phyloP scores from a whole-genome alignment of 1,284 basidiomycete species.

The Apiotrichum gracile region DNA sequence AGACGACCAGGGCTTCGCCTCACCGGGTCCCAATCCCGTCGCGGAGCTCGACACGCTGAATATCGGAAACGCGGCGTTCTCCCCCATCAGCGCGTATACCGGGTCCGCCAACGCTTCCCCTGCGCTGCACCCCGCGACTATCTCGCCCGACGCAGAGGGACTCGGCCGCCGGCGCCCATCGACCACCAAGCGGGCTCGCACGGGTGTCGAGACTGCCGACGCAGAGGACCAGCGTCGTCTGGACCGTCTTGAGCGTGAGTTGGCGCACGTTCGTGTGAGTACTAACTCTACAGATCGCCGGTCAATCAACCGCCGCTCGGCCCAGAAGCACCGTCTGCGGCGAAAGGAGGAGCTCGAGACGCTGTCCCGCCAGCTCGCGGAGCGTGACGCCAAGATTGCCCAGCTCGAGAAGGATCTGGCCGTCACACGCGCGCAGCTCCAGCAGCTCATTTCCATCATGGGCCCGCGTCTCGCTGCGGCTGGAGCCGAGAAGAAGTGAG shows the following conservation, averaged over 20 bases:
- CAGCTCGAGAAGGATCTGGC: constrained; percentile 15
- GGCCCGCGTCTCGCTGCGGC: too few relatives aligned
- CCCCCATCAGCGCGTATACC: too few relatives aligned
- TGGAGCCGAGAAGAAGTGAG: too few relatives aligned
- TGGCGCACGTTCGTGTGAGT: too few relatives aligned
- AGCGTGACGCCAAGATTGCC: constrained; percentile 11
- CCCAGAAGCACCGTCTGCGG: constrained; percentile 20
- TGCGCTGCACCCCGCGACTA: neutral
- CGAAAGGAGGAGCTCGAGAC: constrained; percentile 20
- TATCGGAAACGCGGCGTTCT: neutral
- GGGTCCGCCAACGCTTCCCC: neutral
- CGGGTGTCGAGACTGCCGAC: neutral
- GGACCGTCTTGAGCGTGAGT: constrained; percentile 16
- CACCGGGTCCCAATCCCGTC: constrained; percentile 1
- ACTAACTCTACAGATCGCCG: constrained; percentile 15
- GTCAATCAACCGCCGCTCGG: constrained; percentile 20
- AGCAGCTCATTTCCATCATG: too few relatives aligned
- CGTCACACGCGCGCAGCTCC: constrained; percentile 8
- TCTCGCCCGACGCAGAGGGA: constrained; percentile 6
- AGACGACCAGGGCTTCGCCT: constrained; percentile 1
- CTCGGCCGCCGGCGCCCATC: constrained; percentile 1
- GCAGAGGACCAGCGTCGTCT: constrained; percentile 8
- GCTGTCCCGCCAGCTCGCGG: constrained; percentile 8
- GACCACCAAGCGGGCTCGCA: neutral
- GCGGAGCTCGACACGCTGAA: constrained; percentile 11